Evolutionary conservation across 2,329 filamentous ascomycete genomes (phyloP).

Genomic region (Amphichorda felina): DNA sequence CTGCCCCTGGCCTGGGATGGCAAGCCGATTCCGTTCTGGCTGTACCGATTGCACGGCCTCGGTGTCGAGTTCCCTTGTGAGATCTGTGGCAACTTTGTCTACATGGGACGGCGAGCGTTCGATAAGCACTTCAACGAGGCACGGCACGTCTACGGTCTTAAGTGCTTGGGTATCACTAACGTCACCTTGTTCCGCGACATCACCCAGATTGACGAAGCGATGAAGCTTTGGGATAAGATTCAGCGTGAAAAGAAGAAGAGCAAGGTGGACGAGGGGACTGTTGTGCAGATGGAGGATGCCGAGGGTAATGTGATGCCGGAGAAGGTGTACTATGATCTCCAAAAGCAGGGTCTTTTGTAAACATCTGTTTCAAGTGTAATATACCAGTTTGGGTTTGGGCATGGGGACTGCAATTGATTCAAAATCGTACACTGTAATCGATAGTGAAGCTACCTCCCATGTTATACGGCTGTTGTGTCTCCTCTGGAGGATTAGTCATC

Average conservation of each 20-base stretch:
- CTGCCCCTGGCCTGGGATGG: slow-evolving; percentile 95
- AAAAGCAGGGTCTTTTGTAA: slow-evolving; percentile 79
- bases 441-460: too few species aligned
- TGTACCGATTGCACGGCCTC: slow-evolving; percentile 91
- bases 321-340: slow-evolving; percentile 92
- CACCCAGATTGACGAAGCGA: slow-evolving; percentile 78
- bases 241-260: slow-evolving; percentile 73
- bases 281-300: slow-evolving; percentile 97
- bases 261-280: slow-evolving; percentile 63
- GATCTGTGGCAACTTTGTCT: slow-evolving; percentile 97
- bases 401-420: too few species aligned
- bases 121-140: slow-evolving; percentile 98
- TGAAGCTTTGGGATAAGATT: slow-evolving; percentile 87
- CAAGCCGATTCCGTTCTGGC: slow-evolving; percentile 97
- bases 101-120: slow-evolving; percentile 91
- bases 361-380: too few species aligned
- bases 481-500: too few species aligned
- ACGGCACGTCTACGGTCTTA: slow-evolving; percentile 83
- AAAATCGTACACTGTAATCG: too few species aligned
- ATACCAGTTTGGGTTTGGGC: too few species aligned
- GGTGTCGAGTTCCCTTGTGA: slow-evolving; percentile 94
- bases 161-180: slow-evolving; percentile 88
- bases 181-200: slow-evolving; percentile 90
- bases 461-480: too few species aligned
- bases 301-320: slow-evolving; percentile 99